Evolutionary conservation across 164 flowering plant genomes (phyloP).

Genomic region (Macadamia integrifolia): DNA sequence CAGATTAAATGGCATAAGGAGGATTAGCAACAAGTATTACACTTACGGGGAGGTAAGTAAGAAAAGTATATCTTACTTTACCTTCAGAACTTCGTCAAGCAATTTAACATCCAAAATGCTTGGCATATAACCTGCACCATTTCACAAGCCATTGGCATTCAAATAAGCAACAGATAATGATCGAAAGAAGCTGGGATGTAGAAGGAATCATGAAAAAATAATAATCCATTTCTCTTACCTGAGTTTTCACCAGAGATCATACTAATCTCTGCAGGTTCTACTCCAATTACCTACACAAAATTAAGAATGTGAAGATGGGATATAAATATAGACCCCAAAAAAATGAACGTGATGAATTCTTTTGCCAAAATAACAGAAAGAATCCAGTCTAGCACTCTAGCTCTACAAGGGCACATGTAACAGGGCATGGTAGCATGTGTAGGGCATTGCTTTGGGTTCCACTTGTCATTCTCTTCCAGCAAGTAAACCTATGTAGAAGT

Average conservation of each 20-base stretch:
- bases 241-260: conserved; percentile 67
- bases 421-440: too few species aligned
- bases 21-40: too few species aligned
- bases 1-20: too few species aligned
- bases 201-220: not conserved
- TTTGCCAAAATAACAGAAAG: not conserved
- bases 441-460: too few species aligned
- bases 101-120: conserved; percentile 63
- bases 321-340: not conserved
- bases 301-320: conserved; percentile 10
- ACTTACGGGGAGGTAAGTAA: not conserved
- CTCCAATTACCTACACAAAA: conserved; percentile 66
- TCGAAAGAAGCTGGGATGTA: not conserved
- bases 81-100: conserved; percentile 85
- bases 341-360: too few species aligned
- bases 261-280: conserved; percentile 79
- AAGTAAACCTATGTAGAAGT: too few species aligned
- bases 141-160: conserved; percentile 1
- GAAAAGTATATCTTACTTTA: conserved; percentile 10
- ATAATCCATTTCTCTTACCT: conserved; percentile 31
- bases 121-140: conserved; percentile 59
- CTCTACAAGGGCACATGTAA: not conserved
- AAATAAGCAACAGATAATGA: not conserved
- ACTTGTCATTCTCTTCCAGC: too few species aligned
- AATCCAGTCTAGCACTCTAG: not conserved